These are phyloP conservation scores for Eucalyptus cloeziana DNA, from an alignment of 345 rosid genomes.

Conservation along the genomic window DNA sequence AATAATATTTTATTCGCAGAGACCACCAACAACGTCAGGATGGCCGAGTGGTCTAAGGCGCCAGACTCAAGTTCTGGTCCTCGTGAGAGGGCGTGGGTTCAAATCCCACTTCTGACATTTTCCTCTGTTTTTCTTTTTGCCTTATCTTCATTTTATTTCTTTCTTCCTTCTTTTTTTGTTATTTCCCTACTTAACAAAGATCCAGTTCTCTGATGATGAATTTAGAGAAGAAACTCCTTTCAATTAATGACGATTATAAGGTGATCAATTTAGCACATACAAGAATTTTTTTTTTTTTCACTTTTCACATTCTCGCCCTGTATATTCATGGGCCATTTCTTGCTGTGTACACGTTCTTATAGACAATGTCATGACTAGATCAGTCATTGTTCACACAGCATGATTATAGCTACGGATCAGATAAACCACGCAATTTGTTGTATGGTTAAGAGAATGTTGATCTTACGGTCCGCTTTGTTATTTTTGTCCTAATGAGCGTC, in stretches of 20 bases:
- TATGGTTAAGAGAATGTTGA: neutral
- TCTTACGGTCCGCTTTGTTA: neutral
- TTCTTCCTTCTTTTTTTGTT: neutral
- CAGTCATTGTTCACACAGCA: neutral
- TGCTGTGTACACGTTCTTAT: neutral
- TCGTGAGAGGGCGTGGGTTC: constrained; percentile 50
- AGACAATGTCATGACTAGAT: neutral
- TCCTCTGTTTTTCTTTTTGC: neutral
- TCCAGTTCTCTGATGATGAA: neutral
- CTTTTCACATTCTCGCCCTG: neutral
- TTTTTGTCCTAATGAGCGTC: neutral
- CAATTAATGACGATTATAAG: neutral
- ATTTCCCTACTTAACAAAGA: neutral
- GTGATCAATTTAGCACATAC: neutral
- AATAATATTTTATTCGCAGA: rapidly evolving
- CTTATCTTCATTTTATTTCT: neutral
- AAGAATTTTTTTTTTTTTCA: neutral
- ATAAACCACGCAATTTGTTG: neutral
- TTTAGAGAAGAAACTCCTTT: neutral
- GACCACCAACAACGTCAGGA: neutral
- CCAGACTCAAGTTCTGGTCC: constrained; percentile 45
- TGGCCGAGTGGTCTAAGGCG: constrained; percentile 44
- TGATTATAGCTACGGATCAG: neutral
- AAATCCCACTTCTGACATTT: constrained; percentile 49
- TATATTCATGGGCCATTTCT: neutral